These are phyloP conservation scores for Termitomyces sp. DNA, from an alignment of 768 basidiomycete species.

Conservation along the genomic window DNA sequence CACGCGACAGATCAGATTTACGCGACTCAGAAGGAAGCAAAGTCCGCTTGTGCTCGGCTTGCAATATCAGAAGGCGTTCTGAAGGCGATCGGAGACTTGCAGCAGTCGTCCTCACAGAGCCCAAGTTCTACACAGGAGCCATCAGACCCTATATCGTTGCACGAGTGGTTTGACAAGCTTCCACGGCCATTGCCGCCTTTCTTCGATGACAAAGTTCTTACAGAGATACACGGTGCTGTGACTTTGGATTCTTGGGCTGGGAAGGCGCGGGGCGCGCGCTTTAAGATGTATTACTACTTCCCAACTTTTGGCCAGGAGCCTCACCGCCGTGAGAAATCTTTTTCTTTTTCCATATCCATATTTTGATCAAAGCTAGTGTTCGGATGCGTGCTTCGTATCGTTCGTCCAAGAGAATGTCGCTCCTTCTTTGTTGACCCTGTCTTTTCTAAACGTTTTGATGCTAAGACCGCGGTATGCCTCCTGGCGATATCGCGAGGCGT, in stretches of 20 bases:
- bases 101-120: not conserved
- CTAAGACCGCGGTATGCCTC: constrained; percentile 66
- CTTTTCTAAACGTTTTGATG: constrained; percentile 59
- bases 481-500: constrained; percentile 63
- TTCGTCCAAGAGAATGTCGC: constrained; percentile 46
- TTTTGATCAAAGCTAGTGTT: not conserved
- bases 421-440: constrained; percentile 64
- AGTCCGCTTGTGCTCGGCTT: not conserved
- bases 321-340: constrained; percentile 37
- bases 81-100: not conserved
- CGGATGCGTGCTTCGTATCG: constrained; percentile 60
- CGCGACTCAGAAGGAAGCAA: not conserved
- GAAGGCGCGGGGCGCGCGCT: constrained; percentile 46
- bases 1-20: constrained; percentile 6
- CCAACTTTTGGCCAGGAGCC: constrained; percentile 31
- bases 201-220: constrained; percentile 41
- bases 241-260: constrained; percentile 54
- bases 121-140: not conserved
- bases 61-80: not conserved
- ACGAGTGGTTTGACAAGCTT: constrained; percentile 61
- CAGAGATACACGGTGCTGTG: constrained; percentile 51
- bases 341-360: not conserved
- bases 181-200: constrained; percentile 61
- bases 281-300: constrained; percentile 39
- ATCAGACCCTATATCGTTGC: constrained; percentile 35